Evolutionary conservation across 768 basidiomycete species (phyloP).

Genomic region (Lentinula sp.): DNA sequence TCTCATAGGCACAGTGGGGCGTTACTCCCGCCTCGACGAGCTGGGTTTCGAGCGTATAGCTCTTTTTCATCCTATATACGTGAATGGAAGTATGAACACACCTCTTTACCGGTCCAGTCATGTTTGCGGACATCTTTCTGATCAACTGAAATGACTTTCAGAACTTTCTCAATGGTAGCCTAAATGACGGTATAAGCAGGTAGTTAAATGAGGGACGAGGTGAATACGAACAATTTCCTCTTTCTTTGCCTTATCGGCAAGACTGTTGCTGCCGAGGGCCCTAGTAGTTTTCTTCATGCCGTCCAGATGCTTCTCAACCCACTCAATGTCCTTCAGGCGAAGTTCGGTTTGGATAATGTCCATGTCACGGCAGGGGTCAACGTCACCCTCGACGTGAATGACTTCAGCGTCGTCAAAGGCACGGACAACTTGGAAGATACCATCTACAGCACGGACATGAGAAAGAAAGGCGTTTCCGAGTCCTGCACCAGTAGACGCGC

Average conservation of each 20-base stretch:
- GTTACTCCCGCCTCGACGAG: constrained; percentile 86
- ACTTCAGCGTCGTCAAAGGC: constrained; percentile 99
- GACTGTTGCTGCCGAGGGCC: constrained; percentile 62
- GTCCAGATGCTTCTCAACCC: constrained; percentile 91
- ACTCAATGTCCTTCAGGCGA: constrained; percentile 95
- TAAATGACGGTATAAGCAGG: constrained; percentile 22
- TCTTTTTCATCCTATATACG: constrained; percentile 59
- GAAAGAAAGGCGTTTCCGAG: constrained; percentile 97
- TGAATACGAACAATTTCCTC: constrained; percentile 75
- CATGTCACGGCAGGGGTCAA: constrained; percentile 95
- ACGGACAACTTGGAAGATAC: constrained; percentile 97
- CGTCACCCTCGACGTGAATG: constrained; percentile 98
- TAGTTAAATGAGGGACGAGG: not conserved
- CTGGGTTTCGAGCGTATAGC: constrained; percentile 79
- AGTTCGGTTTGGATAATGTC: constrained; percentile 94
- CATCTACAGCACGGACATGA: constrained; percentile 96
- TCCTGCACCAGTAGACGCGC: constrained; percentile 96
- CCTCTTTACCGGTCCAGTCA: constrained; percentile 98
- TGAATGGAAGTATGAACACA: constrained; percentile 18
- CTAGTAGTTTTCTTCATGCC: constrained; percentile 68
- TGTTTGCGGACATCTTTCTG: constrained; percentile 88
- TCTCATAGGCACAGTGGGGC: constrained; percentile 66
- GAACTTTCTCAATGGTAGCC: constrained; percentile 83
- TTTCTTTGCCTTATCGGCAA: constrained; percentile 94
- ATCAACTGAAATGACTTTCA: constrained; percentile 72